A percentile compares a stretch with the other conserved stretches of the same genome.
phyloP scores from a whole-genome alignment of 23 red algal genomes.

The Gracilaria domingensis region DNA sequence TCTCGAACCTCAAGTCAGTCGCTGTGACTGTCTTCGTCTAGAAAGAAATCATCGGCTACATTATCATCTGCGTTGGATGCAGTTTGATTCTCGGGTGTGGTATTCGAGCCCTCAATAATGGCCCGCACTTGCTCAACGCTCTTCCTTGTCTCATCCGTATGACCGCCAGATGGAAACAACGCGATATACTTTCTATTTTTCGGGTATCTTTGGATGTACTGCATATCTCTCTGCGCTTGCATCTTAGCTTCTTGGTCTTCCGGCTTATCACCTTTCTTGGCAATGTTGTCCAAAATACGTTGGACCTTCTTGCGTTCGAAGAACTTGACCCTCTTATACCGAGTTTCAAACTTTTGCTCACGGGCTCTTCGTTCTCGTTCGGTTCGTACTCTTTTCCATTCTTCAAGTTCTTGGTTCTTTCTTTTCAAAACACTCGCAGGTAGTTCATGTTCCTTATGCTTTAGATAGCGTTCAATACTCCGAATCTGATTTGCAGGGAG shows the following conservation, averaged over 20 bases:
- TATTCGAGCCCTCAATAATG: slow-evolving; percentile 22
- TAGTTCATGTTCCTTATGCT: slow-evolving; percentile 32
- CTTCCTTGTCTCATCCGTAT: slow-evolving; percentile 57
- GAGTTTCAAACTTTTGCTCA: slow-evolving; percentile 30
- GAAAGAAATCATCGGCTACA: slow-evolving; percentile 43
- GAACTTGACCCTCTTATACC: slow-evolving; percentile 68
- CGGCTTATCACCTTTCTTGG: slow-evolving; percentile 24
- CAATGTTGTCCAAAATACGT: slow-evolving; percentile 58
- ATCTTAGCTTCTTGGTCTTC: slow-evolving; percentile 32
- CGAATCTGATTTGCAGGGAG: slow-evolving; percentile 45
- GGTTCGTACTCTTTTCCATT: slow-evolving; percentile 28
- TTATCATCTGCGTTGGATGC: neutral
- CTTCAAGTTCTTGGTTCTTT: slow-evolving; percentile 61
- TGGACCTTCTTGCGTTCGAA: slow-evolving; percentile 70
- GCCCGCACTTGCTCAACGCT: slow-evolving; percentile 60
- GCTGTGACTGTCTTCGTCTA: neutral
- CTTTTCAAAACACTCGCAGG: slow-evolving; percentile 14
- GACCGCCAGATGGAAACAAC: slow-evolving; percentile 80
- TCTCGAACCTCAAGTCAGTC: neutral
- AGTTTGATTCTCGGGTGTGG: neutral
- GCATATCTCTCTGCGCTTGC: slow-evolving; percentile 57
- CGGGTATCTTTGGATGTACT: slow-evolving; percentile 74
- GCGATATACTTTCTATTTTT: slow-evolving; percentile 79
- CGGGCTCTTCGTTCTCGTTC: slow-evolving; percentile 55
- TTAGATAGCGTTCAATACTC: slow-evolving; percentile 32